Conservation (phyloP, 345 rosid species). For the Chamaenerion angustifolium region DNA sequence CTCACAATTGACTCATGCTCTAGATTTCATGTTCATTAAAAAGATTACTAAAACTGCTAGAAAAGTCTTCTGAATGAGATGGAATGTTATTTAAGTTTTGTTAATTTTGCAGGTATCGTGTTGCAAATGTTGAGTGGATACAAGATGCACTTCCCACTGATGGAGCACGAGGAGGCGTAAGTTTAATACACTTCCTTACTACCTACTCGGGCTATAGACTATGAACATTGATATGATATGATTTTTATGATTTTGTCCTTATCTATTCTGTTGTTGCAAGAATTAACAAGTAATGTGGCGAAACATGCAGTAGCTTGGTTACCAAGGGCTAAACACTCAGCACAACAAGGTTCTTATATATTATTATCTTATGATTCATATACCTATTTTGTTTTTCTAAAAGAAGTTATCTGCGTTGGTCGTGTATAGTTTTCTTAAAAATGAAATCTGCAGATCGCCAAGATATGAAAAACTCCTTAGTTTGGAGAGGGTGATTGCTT, state of each 20-base stretch:
- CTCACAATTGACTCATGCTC: not conserved
- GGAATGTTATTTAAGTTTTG: not conserved
- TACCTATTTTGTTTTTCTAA: not conserved
- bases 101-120: conserved; percentile 43
- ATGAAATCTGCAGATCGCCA: conserved; percentile 38
- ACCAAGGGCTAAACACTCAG: conserved; percentile 48
- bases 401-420: too few species aligned
- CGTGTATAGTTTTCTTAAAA: too few species aligned
- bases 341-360: conserved; percentile 15
- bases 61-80: not conserved
- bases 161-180: conserved; percentile 40
- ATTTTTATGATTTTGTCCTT: not conserved
- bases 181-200: too few species aligned
- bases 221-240: too few species aligned
- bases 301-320: conserved; percentile 61
- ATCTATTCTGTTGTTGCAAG: conserved; percentile 46
- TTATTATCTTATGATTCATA: too few species aligned
- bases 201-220: too few species aligned
- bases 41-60: too few species aligned
- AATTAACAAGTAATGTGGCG: conserved; percentile 44
- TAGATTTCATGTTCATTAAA: too few species aligned
- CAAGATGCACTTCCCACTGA: conserved; percentile 42
- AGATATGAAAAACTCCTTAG: conserved; percentile 47
- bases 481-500: conserved; percentile 74
- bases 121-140: conserved; percentile 92